A percentile compares a stretch with the other conserved stretches of the same genome.
Conservation (phyloP, 208 protist species). For the Wallacemonas collosoma region DNA sequence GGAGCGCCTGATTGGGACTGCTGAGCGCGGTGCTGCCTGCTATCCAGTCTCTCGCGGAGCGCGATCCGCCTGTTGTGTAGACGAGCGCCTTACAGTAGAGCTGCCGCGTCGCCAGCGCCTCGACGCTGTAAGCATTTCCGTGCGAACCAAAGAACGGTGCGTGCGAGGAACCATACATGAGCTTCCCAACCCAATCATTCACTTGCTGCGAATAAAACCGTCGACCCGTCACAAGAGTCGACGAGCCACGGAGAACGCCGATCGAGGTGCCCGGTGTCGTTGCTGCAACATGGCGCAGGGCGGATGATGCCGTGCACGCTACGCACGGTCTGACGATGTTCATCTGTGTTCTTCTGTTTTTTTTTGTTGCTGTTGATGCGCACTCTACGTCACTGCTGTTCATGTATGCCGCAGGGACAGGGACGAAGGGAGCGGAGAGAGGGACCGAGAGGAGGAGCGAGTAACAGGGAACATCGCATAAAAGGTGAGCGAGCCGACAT, state of each 20-base stretch:
- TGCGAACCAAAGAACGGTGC: conserved; percentile 56
- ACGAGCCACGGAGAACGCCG: not conserved
- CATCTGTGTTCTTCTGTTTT: conserved; percentile 9
- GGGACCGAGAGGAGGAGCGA: no score
- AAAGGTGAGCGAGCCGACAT: no score
- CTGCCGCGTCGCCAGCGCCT: conserved; percentile 46
- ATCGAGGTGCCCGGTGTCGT: not conserved
- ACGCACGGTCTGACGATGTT: no score
- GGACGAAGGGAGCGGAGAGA: no score
- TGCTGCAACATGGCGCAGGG: no score
- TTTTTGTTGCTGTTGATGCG: not conserved
- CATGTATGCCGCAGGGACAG: no score
- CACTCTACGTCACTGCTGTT: no score
- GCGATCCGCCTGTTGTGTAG: conserved; percentile 61
- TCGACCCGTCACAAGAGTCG: not conserved
- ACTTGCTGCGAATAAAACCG: conserved; percentile 35
- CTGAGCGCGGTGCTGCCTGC: conserved; percentile 62
- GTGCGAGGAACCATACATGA: conserved; percentile 54
- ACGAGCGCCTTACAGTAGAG: conserved; percentile 86
- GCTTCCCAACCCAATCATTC: conserved; percentile 42
- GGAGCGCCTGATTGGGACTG: conserved; percentile 44
- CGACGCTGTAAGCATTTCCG: conserved; percentile 31
- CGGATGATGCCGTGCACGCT: no score
- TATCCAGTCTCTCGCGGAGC: conserved; percentile 77
- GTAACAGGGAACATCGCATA: no score